A percentile compares a stretch with the other conserved stretches of the same genome.
Evolutionary conservation across 129 eudicot species (phyloP).

Genomic region (Escallonia herrerae): DNA sequence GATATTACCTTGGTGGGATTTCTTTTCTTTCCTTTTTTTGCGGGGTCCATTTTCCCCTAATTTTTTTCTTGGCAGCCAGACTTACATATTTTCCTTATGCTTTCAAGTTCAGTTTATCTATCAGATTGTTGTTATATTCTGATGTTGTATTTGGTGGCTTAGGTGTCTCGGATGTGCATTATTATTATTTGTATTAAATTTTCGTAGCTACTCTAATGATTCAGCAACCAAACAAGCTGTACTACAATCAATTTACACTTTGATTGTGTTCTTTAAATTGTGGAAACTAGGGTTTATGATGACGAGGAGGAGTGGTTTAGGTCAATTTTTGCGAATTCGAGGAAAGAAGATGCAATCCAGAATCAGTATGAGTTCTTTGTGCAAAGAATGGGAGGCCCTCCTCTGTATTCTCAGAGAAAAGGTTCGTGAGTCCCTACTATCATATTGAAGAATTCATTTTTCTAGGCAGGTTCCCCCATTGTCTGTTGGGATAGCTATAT

Average conservation of each 20-base stretch:
- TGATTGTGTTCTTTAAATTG: background rate
- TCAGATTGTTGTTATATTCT: too few relatives aligned
- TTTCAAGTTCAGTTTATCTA: too few relatives aligned
- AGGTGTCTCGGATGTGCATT: too few relatives aligned
- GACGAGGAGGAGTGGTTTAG: conserved; percentile 97
- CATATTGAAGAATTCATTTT: too few relatives aligned
- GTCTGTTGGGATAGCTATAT: too few relatives aligned
- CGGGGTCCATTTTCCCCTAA: background rate
- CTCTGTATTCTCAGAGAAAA: conserved; percentile 77
- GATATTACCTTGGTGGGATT: too few relatives aligned
- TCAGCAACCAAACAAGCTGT: background rate
- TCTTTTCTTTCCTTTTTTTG: too few relatives aligned
- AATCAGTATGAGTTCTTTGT: conserved; percentile 95
- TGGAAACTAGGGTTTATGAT: conserved; percentile 65
- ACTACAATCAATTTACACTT: background rate
- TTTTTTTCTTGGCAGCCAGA: too few relatives aligned
- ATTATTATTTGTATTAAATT: too few relatives aligned
- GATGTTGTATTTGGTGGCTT: too few relatives aligned
- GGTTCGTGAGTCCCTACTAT: conserved; percentile 23
- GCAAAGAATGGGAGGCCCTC: conserved; percentile 99
- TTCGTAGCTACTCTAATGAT: background rate
- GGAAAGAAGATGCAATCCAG: conserved; percentile 88
- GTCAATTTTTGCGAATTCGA: conserved; percentile 78
- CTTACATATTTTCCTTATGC: too few relatives aligned
- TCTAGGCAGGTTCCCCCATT: too few relatives aligned